These are phyloP conservation scores for Multifurca ochricompacta DNA, from an alignment of 768 basidiomycete species.

Conservation along the genomic window DNA sequence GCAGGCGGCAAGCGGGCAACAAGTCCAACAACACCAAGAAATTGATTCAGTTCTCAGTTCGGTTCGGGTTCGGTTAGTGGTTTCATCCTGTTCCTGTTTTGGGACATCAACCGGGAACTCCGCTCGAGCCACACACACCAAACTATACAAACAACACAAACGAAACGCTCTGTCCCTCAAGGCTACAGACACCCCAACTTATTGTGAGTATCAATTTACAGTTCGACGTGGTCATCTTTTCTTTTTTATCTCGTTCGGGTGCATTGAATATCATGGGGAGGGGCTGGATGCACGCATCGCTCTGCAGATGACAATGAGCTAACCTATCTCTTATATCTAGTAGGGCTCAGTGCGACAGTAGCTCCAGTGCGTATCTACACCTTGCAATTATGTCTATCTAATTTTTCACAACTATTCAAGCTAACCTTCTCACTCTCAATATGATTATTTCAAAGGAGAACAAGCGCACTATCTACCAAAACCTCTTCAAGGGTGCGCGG, in stretches of 20 bases:
- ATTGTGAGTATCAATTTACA: background rate
- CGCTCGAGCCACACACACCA: background rate
- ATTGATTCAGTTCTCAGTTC: too few relatives aligned
- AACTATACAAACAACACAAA: background rate
- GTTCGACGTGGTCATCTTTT: background rate
- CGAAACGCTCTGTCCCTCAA: too few relatives aligned
- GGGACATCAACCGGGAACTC: constrained; percentile 1
- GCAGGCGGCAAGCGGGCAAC: too few relatives aligned
- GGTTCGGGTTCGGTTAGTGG: background rate
- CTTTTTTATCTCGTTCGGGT: constrained; percentile 5
- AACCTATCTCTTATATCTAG: constrained; percentile 23
- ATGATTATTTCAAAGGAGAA: constrained; percentile 98
- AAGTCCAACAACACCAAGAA: too few relatives aligned
- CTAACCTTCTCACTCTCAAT: constrained; percentile 38
- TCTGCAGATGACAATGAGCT: constrained; percentile 27
- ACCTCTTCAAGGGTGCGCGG: constrained; percentile 96
- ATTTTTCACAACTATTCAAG: constrained; percentile 16
- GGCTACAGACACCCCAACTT: background rate
- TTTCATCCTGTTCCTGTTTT: background rate
- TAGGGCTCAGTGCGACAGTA: constrained; percentile 32
- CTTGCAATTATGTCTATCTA: background rate
- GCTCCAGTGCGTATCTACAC: constrained; percentile 32
- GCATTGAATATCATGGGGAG: constrained; percentile 4
- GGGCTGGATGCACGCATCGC: constrained; percentile 29
- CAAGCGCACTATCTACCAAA: constrained; percentile 95